These are phyloP conservation scores for Ophiostoma quercus DNA, from an alignment of 2,329 filamentous ascomycete species.

Conservation along the genomic window DNA sequence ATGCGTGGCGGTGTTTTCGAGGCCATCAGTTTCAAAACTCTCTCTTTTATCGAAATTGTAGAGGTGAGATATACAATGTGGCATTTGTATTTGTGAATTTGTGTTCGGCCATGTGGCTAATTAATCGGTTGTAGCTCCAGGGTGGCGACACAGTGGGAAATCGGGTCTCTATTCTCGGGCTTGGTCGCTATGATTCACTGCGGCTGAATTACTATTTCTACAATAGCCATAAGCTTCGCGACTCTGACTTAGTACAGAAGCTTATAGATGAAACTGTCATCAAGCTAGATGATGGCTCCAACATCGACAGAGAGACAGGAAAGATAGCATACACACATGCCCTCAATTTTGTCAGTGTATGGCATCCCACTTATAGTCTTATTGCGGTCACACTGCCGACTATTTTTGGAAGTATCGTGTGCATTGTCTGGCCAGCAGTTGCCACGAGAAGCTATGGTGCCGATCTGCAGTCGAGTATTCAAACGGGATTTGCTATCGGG, in stretches of 20 bases:
- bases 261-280: background rate
- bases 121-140: background rate
- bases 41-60: background rate
- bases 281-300: background rate
- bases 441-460: background rate
- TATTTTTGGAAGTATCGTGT: background rate
- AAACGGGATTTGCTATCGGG: background rate
- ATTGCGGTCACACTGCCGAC: background rate
- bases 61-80: background rate
- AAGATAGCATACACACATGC: background rate
- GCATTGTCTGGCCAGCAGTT: background rate
- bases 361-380: background rate
- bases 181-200: background rate
- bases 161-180: background rate
- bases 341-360: background rate
- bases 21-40: background rate
- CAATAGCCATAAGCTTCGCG: background rate
- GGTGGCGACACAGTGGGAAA: background rate
- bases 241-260: background rate
- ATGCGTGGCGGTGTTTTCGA: background rate
- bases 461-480: background rate
- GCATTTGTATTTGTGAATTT: too few species aligned
- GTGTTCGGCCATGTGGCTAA: too few species aligned
- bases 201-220: background rate
- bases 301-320: too few species aligned